These are phyloP conservation scores for Phyllosticta paracitricarpa DNA, from an alignment of 2,329 filamentous ascomycete genomes.

Conservation along the genomic window DNA sequence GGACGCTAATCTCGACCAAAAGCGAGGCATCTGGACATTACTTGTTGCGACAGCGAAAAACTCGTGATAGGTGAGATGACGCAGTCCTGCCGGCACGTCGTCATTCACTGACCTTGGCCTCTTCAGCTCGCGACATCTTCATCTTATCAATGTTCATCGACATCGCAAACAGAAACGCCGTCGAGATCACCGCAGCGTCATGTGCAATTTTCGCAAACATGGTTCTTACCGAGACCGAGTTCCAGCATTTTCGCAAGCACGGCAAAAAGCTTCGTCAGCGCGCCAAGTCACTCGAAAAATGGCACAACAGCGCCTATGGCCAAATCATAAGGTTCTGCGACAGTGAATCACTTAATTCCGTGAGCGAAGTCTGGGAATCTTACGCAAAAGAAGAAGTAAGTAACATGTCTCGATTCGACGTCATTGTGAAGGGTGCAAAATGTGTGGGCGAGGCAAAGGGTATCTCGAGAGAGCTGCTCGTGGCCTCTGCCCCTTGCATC, in stretches of 20 bases:
- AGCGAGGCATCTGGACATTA: slow-evolving; percentile 39
- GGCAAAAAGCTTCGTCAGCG: slow-evolving; percentile 33
- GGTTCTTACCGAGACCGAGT: slow-evolving; percentile 32
- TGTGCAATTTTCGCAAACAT: slow-evolving; percentile 45
- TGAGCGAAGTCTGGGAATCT: slow-evolving; percentile 32
- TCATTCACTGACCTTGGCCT: neutral
- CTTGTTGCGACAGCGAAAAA: slow-evolving; percentile 45
- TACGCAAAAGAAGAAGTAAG: slow-evolving; percentile 18
- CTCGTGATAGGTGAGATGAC: slow-evolving; percentile 38
- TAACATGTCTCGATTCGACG: neutral
- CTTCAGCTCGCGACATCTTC: slow-evolving; percentile 45
- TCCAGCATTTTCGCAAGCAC: slow-evolving; percentile 31
- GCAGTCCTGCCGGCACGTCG: neutral
- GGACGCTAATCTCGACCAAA: neutral
- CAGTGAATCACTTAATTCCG: slow-evolving; percentile 33
- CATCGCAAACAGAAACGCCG: slow-evolving; percentile 18
- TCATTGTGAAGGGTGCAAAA: neutral
- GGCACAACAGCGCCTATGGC: slow-evolving; percentile 39
- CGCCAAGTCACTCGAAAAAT: slow-evolving; percentile 32
- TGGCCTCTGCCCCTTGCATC: neutral
- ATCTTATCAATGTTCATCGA: slow-evolving; percentile 44
- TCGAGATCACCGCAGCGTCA: slow-evolving; percentile 35
- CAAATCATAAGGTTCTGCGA: slow-evolving; percentile 41
- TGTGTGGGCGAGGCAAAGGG: neutral
- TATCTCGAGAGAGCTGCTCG: neutral